These are phyloP conservation scores for Fusarium pininemorale DNA, from an alignment of 2,329 filamentous ascomycete species.

Conservation along the genomic window DNA sequence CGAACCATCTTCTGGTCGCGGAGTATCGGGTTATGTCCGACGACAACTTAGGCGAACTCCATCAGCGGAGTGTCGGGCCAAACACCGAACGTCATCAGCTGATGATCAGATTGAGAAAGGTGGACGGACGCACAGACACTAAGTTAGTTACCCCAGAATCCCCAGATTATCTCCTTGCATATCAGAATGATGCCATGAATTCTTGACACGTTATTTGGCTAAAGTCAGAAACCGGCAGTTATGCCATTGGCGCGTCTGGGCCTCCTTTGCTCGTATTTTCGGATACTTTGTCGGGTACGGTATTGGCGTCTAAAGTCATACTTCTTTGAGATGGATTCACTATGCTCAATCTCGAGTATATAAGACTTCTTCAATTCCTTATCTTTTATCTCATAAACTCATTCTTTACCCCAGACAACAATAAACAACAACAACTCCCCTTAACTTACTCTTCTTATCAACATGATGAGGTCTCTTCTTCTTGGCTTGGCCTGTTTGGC, in stretches of 20 bases:
- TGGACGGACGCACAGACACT: background rate
- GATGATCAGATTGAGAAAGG: background rate
- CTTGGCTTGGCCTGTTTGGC: background rate
- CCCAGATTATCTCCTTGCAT: background rate
- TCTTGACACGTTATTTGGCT: background rate
- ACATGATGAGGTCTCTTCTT: background rate
- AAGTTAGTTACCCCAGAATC: background rate
- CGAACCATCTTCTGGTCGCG: background rate
- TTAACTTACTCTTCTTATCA: too few species aligned
- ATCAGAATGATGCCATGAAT: background rate
- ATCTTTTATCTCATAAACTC: background rate
- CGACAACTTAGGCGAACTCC: background rate
- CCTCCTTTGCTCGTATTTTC: background rate
- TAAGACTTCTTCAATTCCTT: background rate
- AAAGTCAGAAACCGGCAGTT: background rate
- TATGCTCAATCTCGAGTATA: background rate
- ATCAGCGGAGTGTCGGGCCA: background rate
- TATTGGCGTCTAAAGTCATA: background rate
- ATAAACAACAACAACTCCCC: background rate
- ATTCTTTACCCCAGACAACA: background rate
- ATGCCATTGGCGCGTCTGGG: background rate
- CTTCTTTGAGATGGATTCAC: fast-evolving
- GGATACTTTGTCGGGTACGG: background rate
- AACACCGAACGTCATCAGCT: background rate
- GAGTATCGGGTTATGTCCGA: background rate